Evolutionary conservation across 176 grass and related monocot genomes (phyloP), one percentile per base, ranked within the genome.

Genomic region (Microstegium vimineum): DNA sequence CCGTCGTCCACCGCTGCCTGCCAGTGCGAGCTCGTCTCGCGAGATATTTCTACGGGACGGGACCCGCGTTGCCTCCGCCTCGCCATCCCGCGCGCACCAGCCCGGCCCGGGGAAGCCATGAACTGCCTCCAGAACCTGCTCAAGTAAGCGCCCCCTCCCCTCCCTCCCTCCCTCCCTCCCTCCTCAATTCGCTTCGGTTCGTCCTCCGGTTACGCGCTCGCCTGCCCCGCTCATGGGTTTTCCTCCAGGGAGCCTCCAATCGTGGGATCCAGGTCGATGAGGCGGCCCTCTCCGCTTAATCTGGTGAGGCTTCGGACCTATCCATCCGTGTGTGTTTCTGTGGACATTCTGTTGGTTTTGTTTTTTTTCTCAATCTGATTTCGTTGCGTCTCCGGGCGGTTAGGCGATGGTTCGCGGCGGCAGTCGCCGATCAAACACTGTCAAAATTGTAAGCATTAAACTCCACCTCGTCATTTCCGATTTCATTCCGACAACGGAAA

Each of bases 81-180:
- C 80, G 66, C 32, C 78, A 30, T 15, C 33, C 26, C 30, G 23
- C 35, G 26, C 78, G 62, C 49, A 10, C 70, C 28, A n/a, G 18
- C 66, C 10, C 27, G 61, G 27, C 11, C 26, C 20, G 43, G 26
- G 46, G 52, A 67, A 73, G 78, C 83, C 88, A 90, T 90, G 88
- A 86, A 90, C 88, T 90, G 88, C 88, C 84, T 90, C 84, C 88
- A 86, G 51, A 78, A 83, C 60, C 88, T 90, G 67, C 79, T 90
- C 84, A 90, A 83, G 88, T 90, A 83, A 90, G 87, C 62, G 3
- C 2, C 36, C 42, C 51, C 10, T 4, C 51, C 17, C 10, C n/a
- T n/a, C n/a, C n/a, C n/a, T n/a, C n/a, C n/a, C n/a, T n/a, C n/a
- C n/a, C 38, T 5, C 3, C 61, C 27, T 45, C 2, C 46, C 8